phyloP scores from a whole-genome alignment of 73 alveolate species.

The Urostyla sp. region DNA sequence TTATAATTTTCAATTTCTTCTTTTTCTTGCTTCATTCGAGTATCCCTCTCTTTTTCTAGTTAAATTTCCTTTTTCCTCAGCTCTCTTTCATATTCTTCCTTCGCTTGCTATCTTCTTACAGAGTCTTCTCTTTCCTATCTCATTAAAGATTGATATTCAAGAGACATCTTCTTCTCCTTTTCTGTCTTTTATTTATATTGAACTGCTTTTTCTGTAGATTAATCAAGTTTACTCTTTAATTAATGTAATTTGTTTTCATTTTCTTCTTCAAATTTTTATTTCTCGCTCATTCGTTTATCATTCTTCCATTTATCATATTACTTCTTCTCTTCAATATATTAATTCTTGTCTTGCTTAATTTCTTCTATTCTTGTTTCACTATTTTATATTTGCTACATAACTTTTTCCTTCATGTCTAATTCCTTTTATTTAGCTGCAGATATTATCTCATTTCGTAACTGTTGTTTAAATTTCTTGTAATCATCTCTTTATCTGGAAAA shows the following conservation, averaged over 20 bases:
- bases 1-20: slow-evolving; percentile 43
- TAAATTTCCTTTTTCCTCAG: not conserved
- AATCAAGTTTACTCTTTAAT: not conserved
- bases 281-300: no score
- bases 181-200: not conserved
- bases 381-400: not conserved
- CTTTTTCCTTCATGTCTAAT: not conserved
- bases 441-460: not conserved
- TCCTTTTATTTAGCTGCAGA: not conserved
- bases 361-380: not conserved
- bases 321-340: not conserved
- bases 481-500: not conserved
- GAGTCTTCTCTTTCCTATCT: slow-evolving; percentile 33
- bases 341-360: no score
- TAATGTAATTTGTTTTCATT: not conserved
- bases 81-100: slow-evolving; percentile 29
- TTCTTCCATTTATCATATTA: not conserved
- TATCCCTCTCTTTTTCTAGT: slow-evolving; percentile 1
- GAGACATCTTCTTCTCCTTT: not conserved
- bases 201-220: not conserved
- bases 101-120: slow-evolving; percentile 9
- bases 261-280: not conserved
- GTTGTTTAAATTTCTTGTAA: not conserved
- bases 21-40: slow-evolving; percentile 7
- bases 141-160: slow-evolving; percentile 21